Conservation (phyloP, 78 protist species). For the Thecamonas trahens region DNA sequence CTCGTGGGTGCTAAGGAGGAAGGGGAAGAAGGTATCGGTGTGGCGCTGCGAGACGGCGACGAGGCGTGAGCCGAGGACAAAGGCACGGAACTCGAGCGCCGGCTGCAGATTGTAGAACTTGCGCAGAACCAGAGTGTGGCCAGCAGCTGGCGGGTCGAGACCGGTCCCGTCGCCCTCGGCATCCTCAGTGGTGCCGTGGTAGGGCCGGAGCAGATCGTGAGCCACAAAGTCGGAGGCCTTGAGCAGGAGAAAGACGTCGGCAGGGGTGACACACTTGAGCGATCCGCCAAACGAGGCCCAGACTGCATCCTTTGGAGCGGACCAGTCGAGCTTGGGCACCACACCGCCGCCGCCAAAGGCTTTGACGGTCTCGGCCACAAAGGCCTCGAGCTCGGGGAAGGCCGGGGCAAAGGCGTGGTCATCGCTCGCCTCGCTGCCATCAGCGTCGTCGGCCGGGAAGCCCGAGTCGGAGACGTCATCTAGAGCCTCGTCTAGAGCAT, state of each 20-base stretch:
- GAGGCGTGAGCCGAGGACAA: neutral
- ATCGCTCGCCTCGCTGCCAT: slow-evolving; percentile 10
- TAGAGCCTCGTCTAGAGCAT: neutral
- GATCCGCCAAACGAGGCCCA: slow-evolving; percentile 17
- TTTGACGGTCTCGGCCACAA: slow-evolving; percentile 21
- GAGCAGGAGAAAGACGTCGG: slow-evolving; percentile 34
- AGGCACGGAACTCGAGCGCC: slow-evolving; percentile 54
- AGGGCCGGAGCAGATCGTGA: slow-evolving; percentile 43
- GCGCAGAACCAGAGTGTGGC: slow-evolving; percentile 32
- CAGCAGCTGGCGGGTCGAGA: neutral
- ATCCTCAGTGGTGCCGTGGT: neutral
- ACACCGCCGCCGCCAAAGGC: slow-evolving; percentile 29
- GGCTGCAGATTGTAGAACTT: slow-evolving; percentile 13
- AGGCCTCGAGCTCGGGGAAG: slow-evolving; percentile 18
- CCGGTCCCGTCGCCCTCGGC: no score
- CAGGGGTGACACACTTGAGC: slow-evolving; percentile 17
- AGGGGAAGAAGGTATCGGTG: slow-evolving; percentile 12
- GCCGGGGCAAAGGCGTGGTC: slow-evolving; percentile 16
- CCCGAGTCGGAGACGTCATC: neutral
- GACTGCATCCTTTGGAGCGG: slow-evolving; percentile 48
- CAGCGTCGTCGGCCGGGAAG: neutral
- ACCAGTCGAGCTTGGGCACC: slow-evolving; percentile 54
- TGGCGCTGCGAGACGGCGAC: slow-evolving; percentile 46
- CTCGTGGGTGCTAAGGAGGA: slow-evolving; percentile 22
- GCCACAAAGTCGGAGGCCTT: slow-evolving; percentile 45